Conservation (phyloP, 805 yeast genomes). For the Barnettozyma vustinii region DNA sequence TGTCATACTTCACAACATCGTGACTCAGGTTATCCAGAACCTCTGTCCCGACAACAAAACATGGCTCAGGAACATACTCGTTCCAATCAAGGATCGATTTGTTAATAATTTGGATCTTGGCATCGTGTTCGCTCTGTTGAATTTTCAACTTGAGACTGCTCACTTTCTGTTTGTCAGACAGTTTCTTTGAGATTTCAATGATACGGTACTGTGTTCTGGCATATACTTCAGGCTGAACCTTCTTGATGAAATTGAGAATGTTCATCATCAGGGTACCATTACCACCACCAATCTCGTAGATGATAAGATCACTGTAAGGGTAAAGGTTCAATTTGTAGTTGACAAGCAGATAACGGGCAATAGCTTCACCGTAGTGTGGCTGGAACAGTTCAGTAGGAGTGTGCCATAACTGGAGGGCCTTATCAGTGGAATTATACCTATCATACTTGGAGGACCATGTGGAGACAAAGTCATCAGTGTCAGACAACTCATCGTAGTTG, state of each 20-base stretch:
- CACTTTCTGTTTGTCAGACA: slow-evolving; percentile 26
- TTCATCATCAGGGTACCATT: slow-evolving; percentile 82
- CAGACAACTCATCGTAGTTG: slow-evolving; percentile 49
- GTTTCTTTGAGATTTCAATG: slow-evolving; percentile 19
- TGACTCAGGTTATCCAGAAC: slow-evolving; percentile 83
- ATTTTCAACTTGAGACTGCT: slow-evolving; percentile 11
- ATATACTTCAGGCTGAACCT: slow-evolving; percentile 69
- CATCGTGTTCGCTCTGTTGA: slow-evolving; percentile 39
- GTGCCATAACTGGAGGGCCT: slow-evolving; percentile 68
- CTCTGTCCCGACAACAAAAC: slow-evolving; percentile 75
- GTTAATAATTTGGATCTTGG: slow-evolving; percentile 60
- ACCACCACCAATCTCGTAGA: slow-evolving; percentile 89
- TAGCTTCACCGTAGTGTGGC: slow-evolving; percentile 80
- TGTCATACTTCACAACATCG: slow-evolving; percentile 74
- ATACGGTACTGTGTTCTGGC: slow-evolving; percentile 48
- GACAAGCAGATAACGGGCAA: slow-evolving; percentile 73
- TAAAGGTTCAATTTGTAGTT: slow-evolving; percentile 63
- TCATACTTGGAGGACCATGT: slow-evolving; percentile 61
- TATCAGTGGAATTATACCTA: slow-evolving; percentile 37
- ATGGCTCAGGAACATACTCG: slow-evolving; percentile 51
- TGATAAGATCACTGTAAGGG: slow-evolving; percentile 65
- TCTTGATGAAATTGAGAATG: slow-evolving; percentile 57
- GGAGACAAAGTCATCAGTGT: slow-evolving; percentile 65
- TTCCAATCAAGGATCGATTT: slow-evolving; percentile 76
- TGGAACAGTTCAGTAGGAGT: slow-evolving; percentile 84